These are phyloP conservation scores for Xylariaceae sp. DNA, from an alignment of 2,329 filamentous ascomycete species.

Conservation along the genomic window DNA sequence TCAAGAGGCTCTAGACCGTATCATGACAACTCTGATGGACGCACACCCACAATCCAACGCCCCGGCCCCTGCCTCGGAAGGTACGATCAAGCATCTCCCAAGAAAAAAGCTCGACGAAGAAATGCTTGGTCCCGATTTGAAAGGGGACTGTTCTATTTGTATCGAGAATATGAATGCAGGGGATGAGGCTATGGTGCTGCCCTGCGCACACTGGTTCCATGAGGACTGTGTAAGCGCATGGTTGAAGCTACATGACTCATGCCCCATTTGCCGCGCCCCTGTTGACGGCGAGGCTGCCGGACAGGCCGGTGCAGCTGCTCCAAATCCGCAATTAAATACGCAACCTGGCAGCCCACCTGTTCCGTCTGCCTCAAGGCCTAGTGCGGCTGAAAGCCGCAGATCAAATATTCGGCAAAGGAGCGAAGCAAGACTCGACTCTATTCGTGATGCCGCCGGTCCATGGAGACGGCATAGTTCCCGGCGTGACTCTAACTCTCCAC, in stretches of 20 bases:
- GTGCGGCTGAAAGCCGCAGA: conserved; percentile 17
- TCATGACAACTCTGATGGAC: conserved; percentile 87
- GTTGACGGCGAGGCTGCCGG: conserved; percentile 38
- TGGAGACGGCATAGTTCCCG: conserved; percentile 11
- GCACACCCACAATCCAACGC: conserved; percentile 71
- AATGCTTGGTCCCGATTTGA: conserved; percentile 62
- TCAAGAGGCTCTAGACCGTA: conserved; percentile 84
- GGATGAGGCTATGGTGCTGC: conserved; percentile 71
- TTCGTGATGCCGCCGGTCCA: conserved; percentile 11
- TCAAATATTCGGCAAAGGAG: conserved; percentile 15
- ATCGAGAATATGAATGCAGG: conserved; percentile 77
- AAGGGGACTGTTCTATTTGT: conserved; percentile 89
- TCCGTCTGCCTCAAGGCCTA: conserved; percentile 7
- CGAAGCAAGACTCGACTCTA: conserved; percentile 19
- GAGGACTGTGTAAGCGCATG: conserved; percentile 75
- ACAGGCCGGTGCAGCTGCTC: conserved; percentile 13
- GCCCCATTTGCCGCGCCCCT: conserved; percentile 70
- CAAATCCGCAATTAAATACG: conserved; percentile 7
- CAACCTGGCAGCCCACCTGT: conserved; percentile 5
- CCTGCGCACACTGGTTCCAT: conserved; percentile 94
- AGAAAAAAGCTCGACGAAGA: conserved; percentile 65
- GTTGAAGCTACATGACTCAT: conserved; percentile 89
- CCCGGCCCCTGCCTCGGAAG: conserved; percentile 72
- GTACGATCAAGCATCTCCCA: conserved; percentile 69
- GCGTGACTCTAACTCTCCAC: conserved; percentile 24